These are phyloP conservation scores for Barnettozyma siamensis DNA, from an alignment of 805 yeast species.

Conservation along the genomic window DNA sequence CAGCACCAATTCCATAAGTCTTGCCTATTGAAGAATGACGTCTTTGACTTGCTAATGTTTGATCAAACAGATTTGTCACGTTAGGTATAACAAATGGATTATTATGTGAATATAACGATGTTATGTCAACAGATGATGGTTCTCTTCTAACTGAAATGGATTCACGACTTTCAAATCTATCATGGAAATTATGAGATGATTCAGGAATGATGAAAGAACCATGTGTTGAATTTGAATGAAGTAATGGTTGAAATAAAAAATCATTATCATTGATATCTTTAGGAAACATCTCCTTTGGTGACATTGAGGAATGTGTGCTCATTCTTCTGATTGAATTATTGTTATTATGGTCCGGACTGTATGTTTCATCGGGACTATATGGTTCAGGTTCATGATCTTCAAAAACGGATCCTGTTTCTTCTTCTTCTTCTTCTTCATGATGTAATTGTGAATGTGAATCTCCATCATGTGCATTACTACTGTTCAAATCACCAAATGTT, in stretches of 20 bases:
- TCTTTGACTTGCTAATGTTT: slow-evolving; percentile 7
- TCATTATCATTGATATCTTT: slow-evolving; percentile 3
- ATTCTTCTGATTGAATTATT: slow-evolving; percentile 2
- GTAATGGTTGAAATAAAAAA: slow-evolving; percentile 3
- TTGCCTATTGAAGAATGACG: slow-evolving; percentile 1
- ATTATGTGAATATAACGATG: slow-evolving; percentile 27
- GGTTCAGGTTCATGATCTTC: neutral
- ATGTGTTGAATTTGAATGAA: slow-evolving; percentile 15
- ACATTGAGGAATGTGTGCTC: slow-evolving; percentile 15
- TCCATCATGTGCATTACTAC: neutral
- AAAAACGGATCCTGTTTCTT: neutral
- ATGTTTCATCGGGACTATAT: neutral
- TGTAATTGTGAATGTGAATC: neutral
- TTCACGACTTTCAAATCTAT: slow-evolving; percentile 25
- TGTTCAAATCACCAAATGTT: neutral
- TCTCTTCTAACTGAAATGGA: slow-evolving; percentile 24
- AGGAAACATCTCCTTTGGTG: slow-evolving; percentile 7
- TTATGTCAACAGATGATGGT: slow-evolving; percentile 31
- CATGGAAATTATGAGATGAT: slow-evolving; percentile 1
- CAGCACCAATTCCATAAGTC: neutral
- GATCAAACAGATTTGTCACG: slow-evolving; percentile 1
- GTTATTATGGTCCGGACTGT: neutral
- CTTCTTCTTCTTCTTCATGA: neutral
- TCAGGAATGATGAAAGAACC: slow-evolving; percentile 2
- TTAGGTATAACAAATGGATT: slow-evolving; percentile 11